A percentile compares a stretch with the other conserved stretches of the same genome.
These are phyloP conservation scores for Lasiosphaeria miniovina DNA, from an alignment of 495 filamentous ascomycete genomes.

Conservation along the genomic window DNA sequence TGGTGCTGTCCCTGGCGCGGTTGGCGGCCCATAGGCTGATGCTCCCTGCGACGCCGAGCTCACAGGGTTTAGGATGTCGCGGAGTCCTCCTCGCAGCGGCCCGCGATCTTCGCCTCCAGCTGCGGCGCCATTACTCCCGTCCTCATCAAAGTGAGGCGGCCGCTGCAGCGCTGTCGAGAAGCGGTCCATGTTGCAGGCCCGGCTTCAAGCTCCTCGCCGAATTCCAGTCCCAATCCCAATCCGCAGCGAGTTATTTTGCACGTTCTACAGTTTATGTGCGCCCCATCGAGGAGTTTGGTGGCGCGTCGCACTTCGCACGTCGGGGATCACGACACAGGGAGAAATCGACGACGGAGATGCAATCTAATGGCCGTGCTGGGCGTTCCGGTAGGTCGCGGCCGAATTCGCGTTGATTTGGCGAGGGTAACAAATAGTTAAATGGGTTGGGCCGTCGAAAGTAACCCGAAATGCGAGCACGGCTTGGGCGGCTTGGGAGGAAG, in stretches of 20 bases:
- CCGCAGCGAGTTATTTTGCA: slow-evolving; percentile 19
- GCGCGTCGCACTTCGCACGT: slow-evolving; percentile 13
- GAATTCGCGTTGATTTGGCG: no score
- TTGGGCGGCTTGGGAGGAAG: neutral
- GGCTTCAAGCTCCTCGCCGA: slow-evolving; percentile 7
- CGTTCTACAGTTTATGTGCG: slow-evolving; percentile 26
- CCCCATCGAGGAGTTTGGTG: slow-evolving; percentile 27
- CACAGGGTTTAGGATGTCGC: slow-evolving; percentile 40
- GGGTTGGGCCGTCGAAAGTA: neutral
- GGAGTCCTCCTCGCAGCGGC: slow-evolving; percentile 29
- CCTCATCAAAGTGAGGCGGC: slow-evolving; percentile 38
- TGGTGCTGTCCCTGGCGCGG: slow-evolving; percentile 17
- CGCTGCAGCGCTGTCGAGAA: slow-evolving; percentile 49
- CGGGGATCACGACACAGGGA: no score
- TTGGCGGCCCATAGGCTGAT: slow-evolving; percentile 16
- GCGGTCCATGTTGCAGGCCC: slow-evolving; percentile 33
- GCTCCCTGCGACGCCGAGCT: slow-evolving; percentile 26
- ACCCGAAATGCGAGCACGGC: neutral
- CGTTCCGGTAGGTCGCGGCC: no score
- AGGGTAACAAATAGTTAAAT: no score
- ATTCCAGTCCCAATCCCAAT: slow-evolving; percentile 7
- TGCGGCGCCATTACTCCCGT: slow-evolving; percentile 28
- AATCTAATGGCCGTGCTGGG: slow-evolving; percentile 1
- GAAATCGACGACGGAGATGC: no score
- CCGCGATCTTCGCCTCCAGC: slow-evolving; percentile 27